These are phyloP conservation scores for Auriscalpium microsporum DNA, from an alignment of 768 basidiomycete species.

Conservation along the genomic window DNA sequence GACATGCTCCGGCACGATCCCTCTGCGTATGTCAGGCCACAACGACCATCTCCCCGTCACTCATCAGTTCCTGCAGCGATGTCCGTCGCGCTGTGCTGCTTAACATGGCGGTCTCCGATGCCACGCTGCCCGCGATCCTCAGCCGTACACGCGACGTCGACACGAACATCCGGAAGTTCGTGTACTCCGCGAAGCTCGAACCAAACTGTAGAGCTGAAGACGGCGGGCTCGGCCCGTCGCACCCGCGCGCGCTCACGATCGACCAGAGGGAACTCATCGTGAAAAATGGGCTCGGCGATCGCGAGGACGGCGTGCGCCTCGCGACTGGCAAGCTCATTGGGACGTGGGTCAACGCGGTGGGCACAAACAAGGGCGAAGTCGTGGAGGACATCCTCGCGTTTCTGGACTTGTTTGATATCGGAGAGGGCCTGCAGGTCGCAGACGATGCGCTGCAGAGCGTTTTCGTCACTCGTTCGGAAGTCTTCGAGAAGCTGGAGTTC, in stretches of 20 bases:
- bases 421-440: constrained; percentile 44
- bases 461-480: constrained; percentile 55
- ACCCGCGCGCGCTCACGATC: constrained; percentile 59
- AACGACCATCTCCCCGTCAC: neutral
- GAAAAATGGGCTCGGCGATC: constrained; percentile 77
- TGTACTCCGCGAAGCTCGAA: constrained; percentile 56
- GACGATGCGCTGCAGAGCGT: constrained; percentile 69
- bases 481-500: constrained; percentile 64
- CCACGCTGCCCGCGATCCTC: constrained; percentile 59
- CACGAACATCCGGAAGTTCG: constrained; percentile 57
- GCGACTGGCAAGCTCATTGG: constrained; percentile 68
- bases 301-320: constrained; percentile 62
- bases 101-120: constrained; percentile 51
- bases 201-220: constrained; percentile 28
- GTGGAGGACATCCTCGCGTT: constrained; percentile 39
- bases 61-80: constrained; percentile 42
- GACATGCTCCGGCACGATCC: constrained; percentile 65
- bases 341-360: constrained; percentile 63
- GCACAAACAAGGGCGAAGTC: constrained; percentile 28
- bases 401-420: constrained; percentile 52
- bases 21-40: constrained; percentile 49
- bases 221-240: constrained; percentile 42
- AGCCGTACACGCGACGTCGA: constrained; percentile 77
- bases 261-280: constrained; percentile 72
- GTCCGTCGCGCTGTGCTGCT: constrained; percentile 76